Base-by-base conservation (phyloP, 441 rosid species). In the Brassica balearica region DNA sequence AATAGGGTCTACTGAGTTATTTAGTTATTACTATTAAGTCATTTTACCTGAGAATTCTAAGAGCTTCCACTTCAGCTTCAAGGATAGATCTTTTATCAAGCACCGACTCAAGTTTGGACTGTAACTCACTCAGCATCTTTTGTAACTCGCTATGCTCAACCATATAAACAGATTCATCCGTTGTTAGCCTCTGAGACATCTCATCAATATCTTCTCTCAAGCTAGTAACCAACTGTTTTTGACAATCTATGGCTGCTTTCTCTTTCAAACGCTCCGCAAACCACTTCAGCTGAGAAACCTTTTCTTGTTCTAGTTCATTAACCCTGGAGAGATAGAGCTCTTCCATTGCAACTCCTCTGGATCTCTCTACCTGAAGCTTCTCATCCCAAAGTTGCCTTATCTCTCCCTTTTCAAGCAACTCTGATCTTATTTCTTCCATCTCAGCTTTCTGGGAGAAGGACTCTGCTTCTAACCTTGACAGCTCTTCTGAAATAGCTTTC, bases 11-110 rank as follows among this genome's bases (percentile, higher is more conserved):
- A 3, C 17, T 0, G 4, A 68, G 38, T 17, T 17, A 51, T 51
- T 51, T 51, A 51, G 56, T 6, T 23, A 1, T 29, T 3, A 38
- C 11, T 71, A 19, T 67, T 67, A 68, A 74, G 32, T 53, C 66
- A 29, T 85, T 6, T n/a, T 87, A 93, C 99, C 94, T 90, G 60
- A 93, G 93, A 76, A 92, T 92, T 14, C 89, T 82, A 74, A 90
- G 72, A 64, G 98, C 99, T 85, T 93, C 96, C 10, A 83, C 77
- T 88, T 93, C 95, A 75, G 97, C 89, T 86, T 90, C 94, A 38
- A 89, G 79, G 19, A 88, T 73, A 62, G 91, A 90, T 85, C 90
- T 95, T 72, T 87, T 72, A 56, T 95, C 94, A 8, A 89, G 73
- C 51, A 88, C 41, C 27, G 67, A 82, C 62, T 91, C 98, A 55